Evolutionary conservation across 1,139 yeast species (phyloP).

Genomic region (Yamadazyma conglobata): DNA sequence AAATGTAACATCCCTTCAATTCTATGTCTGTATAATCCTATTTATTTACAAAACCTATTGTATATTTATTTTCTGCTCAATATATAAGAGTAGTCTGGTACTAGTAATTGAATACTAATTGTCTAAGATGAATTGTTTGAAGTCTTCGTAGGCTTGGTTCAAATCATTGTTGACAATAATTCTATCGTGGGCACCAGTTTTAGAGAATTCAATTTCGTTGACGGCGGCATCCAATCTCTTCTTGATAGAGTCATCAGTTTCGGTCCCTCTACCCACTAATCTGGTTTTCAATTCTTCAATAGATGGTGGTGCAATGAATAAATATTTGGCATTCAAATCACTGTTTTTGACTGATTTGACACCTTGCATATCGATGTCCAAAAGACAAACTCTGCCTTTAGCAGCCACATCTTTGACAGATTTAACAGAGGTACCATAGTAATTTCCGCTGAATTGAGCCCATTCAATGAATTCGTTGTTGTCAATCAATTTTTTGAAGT

Average conservation of each 20-base stretch:
- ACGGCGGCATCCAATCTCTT: constrained; percentile 85
- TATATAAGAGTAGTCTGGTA: constrained; percentile 1
- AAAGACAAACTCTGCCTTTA: constrained; percentile 69
- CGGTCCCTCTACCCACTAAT: constrained; percentile 89
- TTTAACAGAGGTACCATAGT: constrained; percentile 88
- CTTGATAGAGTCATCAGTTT: constrained; percentile 75
- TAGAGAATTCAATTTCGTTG: constrained; percentile 83
- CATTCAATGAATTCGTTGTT: constrained; percentile 84
- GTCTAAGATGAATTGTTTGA: constrained; percentile 68
- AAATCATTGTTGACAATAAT: constrained; percentile 88
- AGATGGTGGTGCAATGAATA: constrained; percentile 92
- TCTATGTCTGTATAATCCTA: too few species aligned
- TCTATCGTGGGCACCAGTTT: constrained; percentile 89
- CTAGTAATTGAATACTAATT: constrained; percentile 1
- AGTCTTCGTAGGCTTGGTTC: constrained; percentile 79
- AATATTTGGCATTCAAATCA: constrained; percentile 74
- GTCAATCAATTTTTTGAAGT: constrained; percentile 71
- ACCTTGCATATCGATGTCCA: constrained; percentile 99
- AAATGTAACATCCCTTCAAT: too few species aligned
- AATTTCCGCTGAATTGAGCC: constrained; percentile 98
- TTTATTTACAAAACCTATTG: too few species aligned
- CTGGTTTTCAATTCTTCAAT: constrained; percentile 70
- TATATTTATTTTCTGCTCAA: too few species aligned
- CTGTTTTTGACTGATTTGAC: constrained; percentile 86
- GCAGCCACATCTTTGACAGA: constrained; percentile 75